A percentile compares a stretch with the other conserved stretches of the same genome.
These are phyloP conservation scores for Allium sativum DNA, from an alignment of 106 monocot genomes.

Conservation along the genomic window DNA sequence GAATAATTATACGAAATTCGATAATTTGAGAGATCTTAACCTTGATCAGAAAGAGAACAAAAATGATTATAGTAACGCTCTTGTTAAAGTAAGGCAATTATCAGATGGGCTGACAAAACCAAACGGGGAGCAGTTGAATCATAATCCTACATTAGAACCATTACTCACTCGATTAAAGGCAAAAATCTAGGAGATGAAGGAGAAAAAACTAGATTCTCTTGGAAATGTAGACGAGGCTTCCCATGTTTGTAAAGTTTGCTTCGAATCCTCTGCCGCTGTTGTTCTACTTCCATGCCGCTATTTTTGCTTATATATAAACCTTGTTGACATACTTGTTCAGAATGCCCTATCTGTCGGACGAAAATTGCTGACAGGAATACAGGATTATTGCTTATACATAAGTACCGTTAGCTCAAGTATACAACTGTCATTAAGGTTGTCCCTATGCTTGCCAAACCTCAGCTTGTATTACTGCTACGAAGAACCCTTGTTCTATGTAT, in stretches of 20 bases:
- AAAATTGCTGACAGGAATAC: conserved; percentile 60
- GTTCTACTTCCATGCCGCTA: conserved; percentile 88
- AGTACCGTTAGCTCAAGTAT: neutral
- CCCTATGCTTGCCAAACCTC: too few species aligned
- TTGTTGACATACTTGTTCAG: conserved; percentile 75
- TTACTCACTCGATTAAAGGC: conserved; percentile 83
- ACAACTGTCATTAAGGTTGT: neutral
- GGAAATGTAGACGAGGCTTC: conserved; percentile 59
- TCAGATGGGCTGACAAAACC: conserved; percentile 20
- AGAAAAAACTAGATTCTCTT: conserved; percentile 49
- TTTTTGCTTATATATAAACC: conserved; percentile 80
- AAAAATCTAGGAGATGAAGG: conserved; percentile 95
- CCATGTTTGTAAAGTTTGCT: conserved; percentile 91
- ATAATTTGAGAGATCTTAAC: conserved; percentile 17
- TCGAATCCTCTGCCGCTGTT: conserved; percentile 64
- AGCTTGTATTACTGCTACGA: too few species aligned
- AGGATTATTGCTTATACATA: conserved; percentile 77
- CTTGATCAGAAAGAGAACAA: conserved; percentile 37
- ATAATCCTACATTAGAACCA: conserved; percentile 68
- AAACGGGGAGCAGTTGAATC: too few species aligned
- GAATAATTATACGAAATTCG: conserved; percentile 37
- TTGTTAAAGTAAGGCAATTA: conserved; percentile 36
- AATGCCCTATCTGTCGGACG: conserved; percentile 84
- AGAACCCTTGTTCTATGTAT: too few species aligned
- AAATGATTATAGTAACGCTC: conserved; percentile 17